Conservation (phyloP, 2,329 filamentous ascomycete species). For the Colletotrichum viniferum region DNA sequence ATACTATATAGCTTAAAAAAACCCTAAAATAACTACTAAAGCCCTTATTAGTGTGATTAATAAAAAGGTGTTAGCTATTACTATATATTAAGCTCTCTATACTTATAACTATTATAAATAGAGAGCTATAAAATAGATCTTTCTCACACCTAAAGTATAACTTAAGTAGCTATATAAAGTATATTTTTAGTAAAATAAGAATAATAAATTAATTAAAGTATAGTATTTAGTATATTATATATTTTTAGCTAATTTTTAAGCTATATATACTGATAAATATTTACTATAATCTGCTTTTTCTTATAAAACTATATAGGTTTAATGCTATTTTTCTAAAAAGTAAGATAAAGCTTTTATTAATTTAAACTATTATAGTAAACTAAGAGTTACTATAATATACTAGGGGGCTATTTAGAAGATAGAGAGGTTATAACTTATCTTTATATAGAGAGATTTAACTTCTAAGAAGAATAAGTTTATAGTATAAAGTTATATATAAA, state of each 20-base stretch:
- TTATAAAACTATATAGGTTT: neutral
- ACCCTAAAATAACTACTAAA: neutral
- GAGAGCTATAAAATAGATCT: too few species aligned
- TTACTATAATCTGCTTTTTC: neutral
- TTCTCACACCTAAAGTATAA: too few species aligned
- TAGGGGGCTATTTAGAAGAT: too few species aligned
- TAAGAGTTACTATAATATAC: too few species aligned
- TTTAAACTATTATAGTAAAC: neutral
- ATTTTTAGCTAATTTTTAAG: neutral
- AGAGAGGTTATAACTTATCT: too few species aligned
- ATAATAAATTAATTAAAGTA: too few species aligned
- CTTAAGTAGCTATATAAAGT: too few species aligned
- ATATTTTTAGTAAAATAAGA: too few species aligned
- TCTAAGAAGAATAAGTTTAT: too few species aligned
- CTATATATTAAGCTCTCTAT: neutral
- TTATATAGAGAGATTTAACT: too few species aligned
- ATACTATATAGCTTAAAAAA: neutral
- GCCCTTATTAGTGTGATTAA: neutral
- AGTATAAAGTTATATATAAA: too few species aligned
- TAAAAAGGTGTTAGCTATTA: neutral
- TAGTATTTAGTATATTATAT: neutral
- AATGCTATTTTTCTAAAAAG: neutral
- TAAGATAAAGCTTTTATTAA: neutral
- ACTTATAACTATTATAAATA: neutral
- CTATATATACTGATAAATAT: neutral